phyloP scores from a whole-genome alignment of 1,284 basidiomycete genomes.

The Ceratobasidium papillatum region DNA sequence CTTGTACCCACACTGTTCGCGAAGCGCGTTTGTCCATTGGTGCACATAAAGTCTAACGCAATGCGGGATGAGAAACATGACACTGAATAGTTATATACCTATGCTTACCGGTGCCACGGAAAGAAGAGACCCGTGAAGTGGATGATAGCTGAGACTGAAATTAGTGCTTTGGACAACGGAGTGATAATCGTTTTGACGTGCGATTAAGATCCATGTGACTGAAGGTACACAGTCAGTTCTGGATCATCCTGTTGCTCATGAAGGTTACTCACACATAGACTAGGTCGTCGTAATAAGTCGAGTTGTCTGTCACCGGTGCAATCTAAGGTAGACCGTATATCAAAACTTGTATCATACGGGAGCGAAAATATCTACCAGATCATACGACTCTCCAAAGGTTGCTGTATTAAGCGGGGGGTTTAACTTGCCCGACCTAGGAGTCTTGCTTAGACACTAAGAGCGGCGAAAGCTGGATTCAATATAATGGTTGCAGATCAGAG shows the following conservation, averaged over 20 bases:
- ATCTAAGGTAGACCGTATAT: background rate
- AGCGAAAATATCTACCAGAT: constrained; percentile 5
- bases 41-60: constrained; percentile 17
- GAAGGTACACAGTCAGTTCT: background rate
- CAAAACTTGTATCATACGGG: background rate
- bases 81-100: background rate
- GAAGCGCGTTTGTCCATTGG: constrained; percentile 22
- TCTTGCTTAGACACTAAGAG: constrained; percentile 3
- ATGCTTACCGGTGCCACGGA: constrained; percentile 22
- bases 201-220: constrained; percentile 33
- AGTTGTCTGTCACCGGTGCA: constrained; percentile 5
- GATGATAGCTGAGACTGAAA: background rate
- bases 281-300: constrained; percentile 28
- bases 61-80: background rate
- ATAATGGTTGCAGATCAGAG: too few relatives aligned
- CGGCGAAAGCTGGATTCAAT: too few relatives aligned
- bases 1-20: constrained; percentile 11
- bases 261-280: constrained; percentile 20
- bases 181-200: background rate
- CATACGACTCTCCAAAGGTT: background rate
- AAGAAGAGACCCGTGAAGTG: constrained; percentile 28
- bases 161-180: background rate
- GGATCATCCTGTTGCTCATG: background rate
- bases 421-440: constrained; percentile 13
- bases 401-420: constrained; percentile 8